These are phyloP conservation scores for Chalaropsis thielavioides DNA, from an alignment of 2,329 filamentous ascomycete genomes.

Conservation along the genomic window DNA sequence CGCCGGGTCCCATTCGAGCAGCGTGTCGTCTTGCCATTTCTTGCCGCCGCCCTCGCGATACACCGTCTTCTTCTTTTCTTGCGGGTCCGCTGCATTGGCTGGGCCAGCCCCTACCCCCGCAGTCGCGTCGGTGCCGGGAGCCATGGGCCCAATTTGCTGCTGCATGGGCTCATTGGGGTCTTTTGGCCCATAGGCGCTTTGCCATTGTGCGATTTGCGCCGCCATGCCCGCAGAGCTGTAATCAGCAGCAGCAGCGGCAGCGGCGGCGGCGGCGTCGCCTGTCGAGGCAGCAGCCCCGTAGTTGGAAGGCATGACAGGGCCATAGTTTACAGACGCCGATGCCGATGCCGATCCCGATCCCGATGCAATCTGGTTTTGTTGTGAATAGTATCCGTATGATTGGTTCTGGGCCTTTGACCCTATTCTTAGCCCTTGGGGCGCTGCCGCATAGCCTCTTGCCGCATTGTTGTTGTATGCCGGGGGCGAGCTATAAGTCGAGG, in stretches of 20 bases:
- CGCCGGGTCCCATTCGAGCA: slow-evolving; percentile 90
- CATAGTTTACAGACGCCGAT: slow-evolving; percentile 16
- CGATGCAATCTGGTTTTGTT: slow-evolving; percentile 17
- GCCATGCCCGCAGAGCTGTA: slow-evolving; percentile 66
- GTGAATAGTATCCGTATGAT: slow-evolving; percentile 2
- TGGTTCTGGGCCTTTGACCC: neutral
- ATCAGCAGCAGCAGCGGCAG: slow-evolving; percentile 35
- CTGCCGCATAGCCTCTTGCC: slow-evolving; percentile 23
- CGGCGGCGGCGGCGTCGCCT: neutral
- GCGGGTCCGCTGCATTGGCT: neutral
- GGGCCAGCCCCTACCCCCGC: slow-evolving; percentile 21
- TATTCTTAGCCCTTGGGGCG: neutral
- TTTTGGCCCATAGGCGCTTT: slow-evolving; percentile 66
- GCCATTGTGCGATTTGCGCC: slow-evolving; percentile 87
- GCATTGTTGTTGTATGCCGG: slow-evolving; percentile 23
- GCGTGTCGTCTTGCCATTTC: slow-evolving; percentile 74
- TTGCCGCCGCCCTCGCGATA: slow-evolving; percentile 78
- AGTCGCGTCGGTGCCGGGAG: slow-evolving; percentile 30
- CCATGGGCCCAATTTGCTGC: slow-evolving; percentile 23
- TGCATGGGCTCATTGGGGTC: slow-evolving; percentile 31
- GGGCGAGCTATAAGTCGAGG: slow-evolving; percentile 26
- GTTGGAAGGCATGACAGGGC: neutral
- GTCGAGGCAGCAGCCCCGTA: neutral
- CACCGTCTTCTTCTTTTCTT: slow-evolving; percentile 70
- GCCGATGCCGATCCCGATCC: neutral